Evolutionary conservation across 2,329 filamentous ascomycete genomes (phyloP).

Genomic region (Fusarium sp.): DNA sequence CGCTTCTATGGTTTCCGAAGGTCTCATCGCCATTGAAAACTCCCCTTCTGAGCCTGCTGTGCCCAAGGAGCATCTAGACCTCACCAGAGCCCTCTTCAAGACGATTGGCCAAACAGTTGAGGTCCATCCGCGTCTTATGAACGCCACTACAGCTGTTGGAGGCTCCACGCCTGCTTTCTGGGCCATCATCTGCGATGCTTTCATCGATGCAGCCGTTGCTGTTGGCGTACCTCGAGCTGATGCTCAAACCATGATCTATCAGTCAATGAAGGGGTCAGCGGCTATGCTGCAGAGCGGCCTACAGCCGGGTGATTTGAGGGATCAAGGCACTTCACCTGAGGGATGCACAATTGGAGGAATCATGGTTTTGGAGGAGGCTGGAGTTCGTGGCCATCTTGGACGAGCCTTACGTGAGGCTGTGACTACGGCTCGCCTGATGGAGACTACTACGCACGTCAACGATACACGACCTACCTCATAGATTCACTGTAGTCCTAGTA

Average conservation of each 20-base stretch:
- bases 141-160: conserved; percentile 67
- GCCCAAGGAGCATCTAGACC: conserved; percentile 35
- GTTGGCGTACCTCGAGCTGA: conserved; percentile 67
- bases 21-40: conserved; percentile 50
- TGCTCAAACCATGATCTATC: conserved; percentile 68
- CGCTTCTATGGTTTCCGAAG: conserved; percentile 49
- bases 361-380: conserved; percentile 68
- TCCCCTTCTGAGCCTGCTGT: conserved; percentile 29
- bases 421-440: conserved; percentile 58
- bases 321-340: conserved; percentile 69
- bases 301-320: conserved; percentile 66
- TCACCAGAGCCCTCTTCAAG: conserved; percentile 61
- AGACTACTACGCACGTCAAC: conserved; percentile 53
- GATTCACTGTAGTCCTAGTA: not conserved
- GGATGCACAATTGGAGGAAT: conserved; percentile 70
- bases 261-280: conserved; percentile 68
- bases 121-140: conserved; percentile 63
- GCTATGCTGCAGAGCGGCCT: conserved; percentile 63
- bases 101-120: conserved; percentile 64
- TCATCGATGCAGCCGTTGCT: conserved; percentile 69
- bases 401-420: conserved; percentile 60
- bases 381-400: conserved; percentile 58
- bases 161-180: conserved; percentile 71
- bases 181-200: conserved; percentile 66
- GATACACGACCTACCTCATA: conserved; percentile 47